A percentile compares a stretch with the other conserved stretches of the same genome.
Evolutionary conservation across 306 rosid species (phyloP).

Genomic region (Lablab purpureus): DNA sequence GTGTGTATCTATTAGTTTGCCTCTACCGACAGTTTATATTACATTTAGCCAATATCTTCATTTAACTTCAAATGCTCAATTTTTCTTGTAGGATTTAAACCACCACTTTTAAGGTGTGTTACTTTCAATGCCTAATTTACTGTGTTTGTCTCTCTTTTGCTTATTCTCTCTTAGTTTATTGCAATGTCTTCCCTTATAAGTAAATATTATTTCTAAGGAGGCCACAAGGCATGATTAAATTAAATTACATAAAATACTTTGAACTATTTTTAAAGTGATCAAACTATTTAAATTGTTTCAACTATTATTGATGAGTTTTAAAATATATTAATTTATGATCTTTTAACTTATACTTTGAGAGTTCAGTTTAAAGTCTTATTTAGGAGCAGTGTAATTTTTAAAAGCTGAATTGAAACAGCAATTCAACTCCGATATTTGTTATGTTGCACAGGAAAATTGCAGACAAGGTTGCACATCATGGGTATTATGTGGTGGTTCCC

Average conservation of each 20-base stretch:
- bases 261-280: no score
- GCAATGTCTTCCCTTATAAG: neutral
- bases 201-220: neutral
- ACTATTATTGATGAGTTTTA: no score
- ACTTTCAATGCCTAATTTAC: neutral
- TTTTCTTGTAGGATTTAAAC: slow-evolving; percentile 67
- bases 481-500: slow-evolving; percentile 69
- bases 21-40: neutral
- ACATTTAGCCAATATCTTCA: neutral
- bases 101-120: slow-evolving; percentile 70
- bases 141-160: neutral
- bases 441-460: slow-evolving; percentile 68
- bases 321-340: no score
- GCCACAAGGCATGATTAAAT: no score
- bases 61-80: slow-evolving; percentile 27
- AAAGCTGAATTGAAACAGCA: no score
- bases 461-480: slow-evolving; percentile 72
- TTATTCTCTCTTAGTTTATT: neutral
- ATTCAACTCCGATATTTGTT: neutral
- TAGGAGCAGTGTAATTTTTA: no score
- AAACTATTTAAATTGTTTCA: no score
- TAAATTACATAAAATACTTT: no score
- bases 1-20: neutral
- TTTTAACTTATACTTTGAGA: no score
- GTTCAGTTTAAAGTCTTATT: no score